Evolutionary conservation across 169 alveolate genomes (phyloP).

Genomic region (Haemoproteus tartakovskyi): DNA sequence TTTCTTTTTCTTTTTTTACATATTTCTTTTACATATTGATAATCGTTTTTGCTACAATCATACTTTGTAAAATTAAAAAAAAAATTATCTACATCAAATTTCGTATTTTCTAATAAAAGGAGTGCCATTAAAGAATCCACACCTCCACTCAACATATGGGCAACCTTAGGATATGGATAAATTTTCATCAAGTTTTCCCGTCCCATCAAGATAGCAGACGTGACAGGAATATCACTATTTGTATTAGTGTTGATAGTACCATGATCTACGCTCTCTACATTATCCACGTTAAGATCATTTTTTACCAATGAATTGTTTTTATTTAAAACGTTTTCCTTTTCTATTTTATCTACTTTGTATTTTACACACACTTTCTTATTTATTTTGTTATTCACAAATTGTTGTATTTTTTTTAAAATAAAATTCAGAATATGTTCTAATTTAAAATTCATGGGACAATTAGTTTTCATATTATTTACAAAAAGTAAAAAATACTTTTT

Average conservation of each 20-base stretch:
- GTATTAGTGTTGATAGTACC: too few species aligned
- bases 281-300: too few species aligned
- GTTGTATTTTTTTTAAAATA: too few species aligned
- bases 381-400: too few species aligned
- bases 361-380: too few species aligned
- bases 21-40: slow-evolving; percentile 13
- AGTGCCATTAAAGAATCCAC: slow-evolving; percentile 53
- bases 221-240: too few species aligned
- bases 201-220: too few species aligned
- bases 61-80: slow-evolving; percentile 6
- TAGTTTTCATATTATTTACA: not conserved
- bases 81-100: slow-evolving; percentile 14
- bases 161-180: slow-evolving; percentile 27
- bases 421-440: slow-evolving; percentile 4
- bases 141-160: slow-evolving; percentile 63
- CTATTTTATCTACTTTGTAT: too few species aligned
- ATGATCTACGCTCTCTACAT: too few species aligned
- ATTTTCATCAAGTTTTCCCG: too few species aligned
- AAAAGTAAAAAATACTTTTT: slow-evolving; percentile 4
- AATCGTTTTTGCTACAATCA: slow-evolving; percentile 51
- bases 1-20: slow-evolving; percentile 30
- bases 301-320: too few species aligned
- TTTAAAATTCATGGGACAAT: slow-evolving; percentile 14
- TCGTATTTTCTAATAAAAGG: slow-evolving; percentile 24
- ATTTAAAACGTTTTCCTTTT: too few species aligned